Evolutionary conservation across 139 green algal genomes (phyloP).

Genomic region (Parachlorella kessleri): DNA sequence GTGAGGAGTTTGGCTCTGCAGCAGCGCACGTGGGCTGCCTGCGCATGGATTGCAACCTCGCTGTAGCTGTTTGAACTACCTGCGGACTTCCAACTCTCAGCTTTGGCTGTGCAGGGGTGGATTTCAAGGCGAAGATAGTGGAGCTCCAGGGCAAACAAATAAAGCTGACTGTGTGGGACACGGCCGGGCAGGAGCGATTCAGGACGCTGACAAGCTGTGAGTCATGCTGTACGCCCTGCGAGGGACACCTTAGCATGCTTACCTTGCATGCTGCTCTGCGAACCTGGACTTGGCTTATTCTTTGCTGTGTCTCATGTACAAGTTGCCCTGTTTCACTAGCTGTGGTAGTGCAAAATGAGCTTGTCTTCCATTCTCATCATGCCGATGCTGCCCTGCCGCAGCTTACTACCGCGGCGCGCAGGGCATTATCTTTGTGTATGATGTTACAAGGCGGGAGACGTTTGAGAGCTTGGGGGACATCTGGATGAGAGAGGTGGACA

Average conservation of each 20-base stretch:
- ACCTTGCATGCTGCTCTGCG: too few relatives aligned
- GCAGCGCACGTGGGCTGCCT: neutral
- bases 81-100: too few relatives aligned
- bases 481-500: constrained; percentile 95
- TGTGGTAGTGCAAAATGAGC: too few relatives aligned
- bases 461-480: constrained; percentile 87
- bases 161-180: constrained; percentile 97
- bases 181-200: constrained; percentile 91
- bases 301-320: neutral
- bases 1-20: neutral
- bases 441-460: constrained; percentile 89
- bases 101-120: constrained; percentile 78
- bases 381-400: constrained; percentile 12
- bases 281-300: neutral
- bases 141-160: constrained; percentile 74
- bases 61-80: too few relatives aligned
- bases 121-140: constrained; percentile 95
- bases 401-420: constrained; percentile 95
- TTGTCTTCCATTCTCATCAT: neutral
- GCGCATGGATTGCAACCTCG: too few relatives aligned
- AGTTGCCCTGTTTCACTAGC: too few relatives aligned
- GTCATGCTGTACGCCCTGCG: too few relatives aligned
- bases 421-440: constrained; percentile 89
- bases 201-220: constrained; percentile 91
- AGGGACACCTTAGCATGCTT: too few relatives aligned